A percentile compares a stretch with the other conserved stretches of the same genome.
These are phyloP conservation scores for Pseudocercospora crystallina DNA, from an alignment of 2,329 filamentous ascomycete species.

Conservation along the genomic window DNA sequence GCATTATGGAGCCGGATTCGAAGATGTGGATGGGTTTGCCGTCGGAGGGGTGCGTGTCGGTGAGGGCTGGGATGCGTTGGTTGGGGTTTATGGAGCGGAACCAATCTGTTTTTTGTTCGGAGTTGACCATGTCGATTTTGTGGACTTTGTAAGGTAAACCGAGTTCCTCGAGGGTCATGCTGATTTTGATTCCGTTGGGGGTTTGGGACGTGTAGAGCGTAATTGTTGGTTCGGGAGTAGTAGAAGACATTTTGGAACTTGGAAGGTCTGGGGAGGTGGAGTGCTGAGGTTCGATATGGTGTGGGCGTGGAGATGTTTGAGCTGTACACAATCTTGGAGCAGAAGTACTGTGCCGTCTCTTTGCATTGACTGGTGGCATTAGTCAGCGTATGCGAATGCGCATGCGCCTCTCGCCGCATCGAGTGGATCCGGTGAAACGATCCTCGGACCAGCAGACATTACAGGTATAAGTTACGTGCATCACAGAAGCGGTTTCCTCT, in stretches of 20 bases:
- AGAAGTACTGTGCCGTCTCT: too few species aligned
- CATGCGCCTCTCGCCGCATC: too few species aligned
- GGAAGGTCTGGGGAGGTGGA: too few species aligned
- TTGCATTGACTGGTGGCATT: too few species aligned
- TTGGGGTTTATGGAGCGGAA: conserved; percentile 92
- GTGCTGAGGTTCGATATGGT: too few species aligned
- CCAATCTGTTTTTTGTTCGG: conserved; percentile 76
- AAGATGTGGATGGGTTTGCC: conserved; percentile 73
- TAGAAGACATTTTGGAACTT: conserved; percentile 6
- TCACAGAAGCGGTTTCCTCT: too few species aligned
- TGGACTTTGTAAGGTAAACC: conserved; percentile 67
- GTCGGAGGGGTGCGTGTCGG: conserved; percentile 70
- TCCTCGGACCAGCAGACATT: too few species aligned
- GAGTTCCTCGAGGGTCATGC: conserved; percentile 81
- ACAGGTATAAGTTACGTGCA: too few species aligned
- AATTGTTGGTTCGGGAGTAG: conserved; percentile 46
- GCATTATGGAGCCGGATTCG: conserved; percentile 78
- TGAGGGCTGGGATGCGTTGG: conserved; percentile 82
- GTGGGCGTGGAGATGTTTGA: not conserved
- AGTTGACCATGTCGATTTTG: conserved; percentile 68
- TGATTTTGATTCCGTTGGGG: conserved; percentile 85
- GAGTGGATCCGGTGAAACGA: too few species aligned
- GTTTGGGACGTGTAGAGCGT: conserved; percentile 78
- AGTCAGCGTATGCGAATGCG: too few species aligned
- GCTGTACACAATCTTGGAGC: too few species aligned